Conservation (phyloP, 202 grass and related monocot species). For the Hordeum pubiflorum region DNA sequence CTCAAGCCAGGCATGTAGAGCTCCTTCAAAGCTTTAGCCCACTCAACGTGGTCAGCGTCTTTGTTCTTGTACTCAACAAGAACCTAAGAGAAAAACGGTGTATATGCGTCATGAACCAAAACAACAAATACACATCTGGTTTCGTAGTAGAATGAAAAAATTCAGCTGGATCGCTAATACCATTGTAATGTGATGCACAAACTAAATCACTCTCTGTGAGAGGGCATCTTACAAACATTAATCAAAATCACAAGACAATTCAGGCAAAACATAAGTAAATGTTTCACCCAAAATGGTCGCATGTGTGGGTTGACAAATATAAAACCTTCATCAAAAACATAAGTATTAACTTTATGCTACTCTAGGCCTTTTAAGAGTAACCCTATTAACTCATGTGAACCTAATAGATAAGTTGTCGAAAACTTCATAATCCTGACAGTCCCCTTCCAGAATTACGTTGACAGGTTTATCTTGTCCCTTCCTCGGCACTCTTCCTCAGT, state of each 20-base stretch:
- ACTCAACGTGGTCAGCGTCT: conserved; percentile 87
- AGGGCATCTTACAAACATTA: not conserved
- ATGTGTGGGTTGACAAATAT: not conserved
- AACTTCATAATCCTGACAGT: not conserved
- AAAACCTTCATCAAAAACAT: not conserved
- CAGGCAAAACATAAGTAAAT: not conserved
- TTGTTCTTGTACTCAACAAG: conserved; percentile 94
- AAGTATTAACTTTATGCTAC: not conserved
- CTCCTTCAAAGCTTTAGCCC: conserved; percentile 95
- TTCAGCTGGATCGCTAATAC: conserved; percentile 5
- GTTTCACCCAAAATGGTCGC: not conserved
- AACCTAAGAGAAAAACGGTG: conserved; percentile 46
- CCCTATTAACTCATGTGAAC: not conserved
- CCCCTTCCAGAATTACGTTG: not conserved
- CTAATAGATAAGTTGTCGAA: not conserved
- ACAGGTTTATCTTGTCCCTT: not conserved
- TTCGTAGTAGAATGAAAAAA: not conserved
- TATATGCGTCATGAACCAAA: not conserved
- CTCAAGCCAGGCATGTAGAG: conserved; percentile 77
- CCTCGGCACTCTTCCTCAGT: not conserved
- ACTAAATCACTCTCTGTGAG: not conserved
- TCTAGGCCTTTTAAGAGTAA: not conserved
- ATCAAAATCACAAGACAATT: not conserved
- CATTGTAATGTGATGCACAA: not conserved
- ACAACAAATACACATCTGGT: not conserved